Evolutionary conservation across 805 yeast species (phyloP), one percentile per base, ranked within the genome.

Genomic region (Sporopachydermia lactativora): DNA sequence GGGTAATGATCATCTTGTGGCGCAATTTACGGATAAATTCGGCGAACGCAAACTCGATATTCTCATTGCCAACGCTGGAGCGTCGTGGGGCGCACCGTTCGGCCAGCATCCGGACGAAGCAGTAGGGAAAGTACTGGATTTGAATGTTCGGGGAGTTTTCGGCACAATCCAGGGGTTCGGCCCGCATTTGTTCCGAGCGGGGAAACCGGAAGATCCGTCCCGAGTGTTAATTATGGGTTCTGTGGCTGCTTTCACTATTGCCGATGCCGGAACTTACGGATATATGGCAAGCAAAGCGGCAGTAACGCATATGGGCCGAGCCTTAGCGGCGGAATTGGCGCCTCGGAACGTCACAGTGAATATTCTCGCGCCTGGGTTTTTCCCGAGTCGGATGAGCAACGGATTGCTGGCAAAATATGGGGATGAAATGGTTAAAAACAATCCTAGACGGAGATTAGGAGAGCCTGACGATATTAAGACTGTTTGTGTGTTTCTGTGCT

Each of bases 251-350:
- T 24, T 69, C 17, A 54, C 68, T 15, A 58, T 68, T 14, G 46
- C 60, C 14, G 50, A 49, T 3, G 61, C 61, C 42, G 66, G 68
- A 16, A 69, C 80, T 5, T 81, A 74, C 50, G 88, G 88, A 4
- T 80, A 80, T 57, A 52, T 69, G 36, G 81, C 86, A 14, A 77
- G 86, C 35, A 80, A 80, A 56, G 82, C 86, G 3, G 88, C 82
- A 36, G 76, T 81, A 3, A 69, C 75, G 43, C 88, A 80, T 53
- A 52, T 80, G 55, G 77, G 79, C 19, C 74, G 72, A 55, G 58
- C 66, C 43, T 65, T 80, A 49, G 81, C 88, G 2, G 55, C 70
- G 35, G 79, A 76, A 52, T 64, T 81, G 49, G 86, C 82, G 2
- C 79, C 77, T 4, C 60, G 65, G 36, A 71, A 79, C 59, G 71